Base-by-base conservation (phyloP, 2,329 filamentous ascomycete genomes). In the Calonectria crousiana region DNA sequence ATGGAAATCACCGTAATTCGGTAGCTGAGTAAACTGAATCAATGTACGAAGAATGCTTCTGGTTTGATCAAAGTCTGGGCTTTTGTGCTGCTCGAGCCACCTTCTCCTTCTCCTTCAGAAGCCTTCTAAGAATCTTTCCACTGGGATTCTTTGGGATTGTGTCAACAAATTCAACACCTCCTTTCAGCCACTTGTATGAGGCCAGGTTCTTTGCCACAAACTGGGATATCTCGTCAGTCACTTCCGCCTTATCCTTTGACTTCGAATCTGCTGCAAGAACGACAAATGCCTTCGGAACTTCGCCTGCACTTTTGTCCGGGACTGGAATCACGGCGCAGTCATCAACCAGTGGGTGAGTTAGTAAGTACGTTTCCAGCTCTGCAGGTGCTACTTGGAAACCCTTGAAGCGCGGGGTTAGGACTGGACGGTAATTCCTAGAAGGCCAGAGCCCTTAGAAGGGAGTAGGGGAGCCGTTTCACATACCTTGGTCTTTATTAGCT, bases 401-500 rank as follows among this genome's bases (percentile, higher is more conserved):
- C 91, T 94, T 67, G 56, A 38, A 13, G 36, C 10, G 14, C 14
- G 36, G 9, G 9, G n/a, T 56, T 14, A 38, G 49, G 6, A 49
- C 66, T 26, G 66, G 49, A 20, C 16, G 34, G 32, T 34, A 38
- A 16, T 32, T 32, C 8, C 30, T 4, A 32, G 30, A 4, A 32
- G 30, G 30, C 30, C 30, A 8, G 30, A 8, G 8, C 30, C 8
- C 30, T 32, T 8, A 8, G 30, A 32, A 8, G 30, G 30, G 4
- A 32, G 30, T 32, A 32, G 30, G 30, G 30, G 30, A 32, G 30
- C 30, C 23, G n/a, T 4, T 20, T 6, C n/a, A 28, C 83, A 26
- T 85, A 93, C 92, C 87, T 95, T 95, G 81, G 95, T 93, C 83
- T 95, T 95, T 84, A 95, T 95, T 67, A 95, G 86, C 81, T 95